Base-by-base conservation (phyloP, 2,329 filamentous ascomycete species). In the Penicillium olsonii region DNA sequence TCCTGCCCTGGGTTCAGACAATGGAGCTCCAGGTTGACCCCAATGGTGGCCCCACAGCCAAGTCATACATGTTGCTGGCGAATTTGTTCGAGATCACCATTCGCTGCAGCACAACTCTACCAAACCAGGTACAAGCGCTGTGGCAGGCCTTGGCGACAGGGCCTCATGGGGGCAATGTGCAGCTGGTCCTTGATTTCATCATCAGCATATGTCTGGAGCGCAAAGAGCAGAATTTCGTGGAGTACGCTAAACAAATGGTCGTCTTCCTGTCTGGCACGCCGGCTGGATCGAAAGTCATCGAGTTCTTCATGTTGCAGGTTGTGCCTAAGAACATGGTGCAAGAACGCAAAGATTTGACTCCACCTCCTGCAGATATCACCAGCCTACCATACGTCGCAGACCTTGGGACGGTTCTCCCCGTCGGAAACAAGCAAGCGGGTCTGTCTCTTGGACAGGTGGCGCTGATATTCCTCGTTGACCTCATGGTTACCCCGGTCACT, bases 41-140 rank as follows among this genome's bases (percentile, higher is more conserved):
- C 0, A 94, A 91, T 60, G 92, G 92, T 7, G 91, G 90, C 0
- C 92, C 92, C 5, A 96, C 90, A 2, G 88, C 89, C 2, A 87
- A 87, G 54, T 97, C 94, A 0, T 96, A 97, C 68, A 95, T 99
- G 74, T 81, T 99, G 4, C 80, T 99, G 11, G 90, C 92, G 19
- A 99, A 99, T 64, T 78, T 99, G 2, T 87, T 97, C 42, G 94
- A 99, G 71, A 94, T 97, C 52, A 99, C 95, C 0, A 95, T 96
- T 65, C 91, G 90, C 59, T 94, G 89, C 20, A 91, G 91, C 60
- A 89, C 84, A 42, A 86, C 87, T 3, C 76, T 99, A 19, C 92
- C 97, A 66, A 96, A 96, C 61, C 94, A 99, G 68, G 94, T 99
- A 0, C 92, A 97, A 71, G 94, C 92, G 11, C 79, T 99, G 12